Percentiles rank a stretch among this genome's conserved stretches.
These are phyloP conservation scores for Psilocybe subaeruginosa DNA, from an alignment of 768 basidiomycete species.

Conservation along the genomic window DNA sequence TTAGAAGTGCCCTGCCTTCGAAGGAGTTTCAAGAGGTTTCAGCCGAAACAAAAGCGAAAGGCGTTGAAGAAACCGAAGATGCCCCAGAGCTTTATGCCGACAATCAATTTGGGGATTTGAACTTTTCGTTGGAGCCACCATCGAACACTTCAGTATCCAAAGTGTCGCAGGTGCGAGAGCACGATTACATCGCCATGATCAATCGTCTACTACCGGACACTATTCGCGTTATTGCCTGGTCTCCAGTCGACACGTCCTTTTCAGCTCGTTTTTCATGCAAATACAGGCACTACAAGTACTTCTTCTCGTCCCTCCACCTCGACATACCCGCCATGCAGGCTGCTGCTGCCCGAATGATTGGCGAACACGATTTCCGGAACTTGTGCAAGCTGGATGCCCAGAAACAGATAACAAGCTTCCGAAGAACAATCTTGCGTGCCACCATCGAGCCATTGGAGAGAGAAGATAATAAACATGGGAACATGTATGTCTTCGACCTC, in stretches of 20 bases:
- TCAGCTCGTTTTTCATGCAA: conserved; percentile 89
- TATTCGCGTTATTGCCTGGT: conserved; percentile 93
- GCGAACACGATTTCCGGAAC: conserved; percentile 95
- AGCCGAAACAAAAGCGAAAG: conserved; percentile 9
- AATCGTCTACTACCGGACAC: conserved; percentile 89
- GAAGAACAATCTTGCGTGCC: conserved; percentile 67
- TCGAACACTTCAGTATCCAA: conserved; percentile 19
- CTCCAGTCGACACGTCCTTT: conserved; percentile 77
- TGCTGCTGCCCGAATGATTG: conserved; percentile 72
- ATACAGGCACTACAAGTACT: conserved; percentile 96
- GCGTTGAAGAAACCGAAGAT: not conserved
- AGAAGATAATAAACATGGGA: conserved; percentile 26
- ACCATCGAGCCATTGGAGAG: conserved; percentile 54
- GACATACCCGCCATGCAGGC: conserved; percentile 76
- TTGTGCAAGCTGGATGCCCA: conserved; percentile 91
- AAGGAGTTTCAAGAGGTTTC: conserved; percentile 19
- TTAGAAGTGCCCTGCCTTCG: conserved; percentile 67
- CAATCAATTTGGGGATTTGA: conserved; percentile 43
- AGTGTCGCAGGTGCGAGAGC: conserved; percentile 42
- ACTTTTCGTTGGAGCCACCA: conserved; percentile 23
- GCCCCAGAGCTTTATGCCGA: conserved; percentile 28
- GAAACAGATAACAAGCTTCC: conserved; percentile 88
- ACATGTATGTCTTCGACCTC: conserved; percentile 78
- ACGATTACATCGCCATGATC: conserved; percentile 77
- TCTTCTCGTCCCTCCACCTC: conserved; percentile 74